Evolutionary conservation across 2,329 filamentous ascomycete species (phyloP), one percentile per base, ranked within the genome.

Genomic region (Fusarium chlamydosporum): DNA sequence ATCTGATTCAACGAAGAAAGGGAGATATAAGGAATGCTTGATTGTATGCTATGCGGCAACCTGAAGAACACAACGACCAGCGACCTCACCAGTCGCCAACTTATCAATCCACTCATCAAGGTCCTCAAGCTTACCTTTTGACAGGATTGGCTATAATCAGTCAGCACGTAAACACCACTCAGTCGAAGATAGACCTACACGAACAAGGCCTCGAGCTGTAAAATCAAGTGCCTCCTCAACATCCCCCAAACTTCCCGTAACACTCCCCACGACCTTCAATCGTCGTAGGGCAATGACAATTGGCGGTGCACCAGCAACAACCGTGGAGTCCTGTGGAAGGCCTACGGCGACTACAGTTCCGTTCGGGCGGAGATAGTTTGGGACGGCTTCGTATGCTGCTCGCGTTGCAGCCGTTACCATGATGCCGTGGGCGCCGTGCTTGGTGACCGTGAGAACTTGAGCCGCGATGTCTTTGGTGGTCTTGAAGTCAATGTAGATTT

Each of bases 331-430:
- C 1, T 70, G 55, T 0, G 94, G 94, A 20, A 97, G 84, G 72
- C 93, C 94, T 72, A 97, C 94, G 77, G 91, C 93, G 50, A 97
- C 87, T 70, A 97, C 90, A 11, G 88, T 87, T 46, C 94, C 94
- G 50, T 90, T 88, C 37, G 92, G 87, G 47, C 94, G 90, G 53
- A 96, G 89, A 78, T 96, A 97, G 78, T 86, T 89, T 34, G 92
- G 89, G 10, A 94, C 94, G 81, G 97, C 93, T 82, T 97, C 93
- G 86, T 97, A 97, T n/a, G 94, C 94, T 81, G 90, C 92, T 84
- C 97, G 93, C 69, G 85, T 88, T 43, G 92, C 93, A 50, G 94
- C 94, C 38, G 97, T 88, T 18, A 97, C 84, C 66, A 97, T 85
- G 50, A 96, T 93, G 13, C 92, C 94, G 72, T 97, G 92, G 2